These are phyloP conservation scores for Trichoderma semiorbis DNA, from an alignment of 2,329 filamentous ascomycete genomes.

Conservation along the genomic window DNA sequence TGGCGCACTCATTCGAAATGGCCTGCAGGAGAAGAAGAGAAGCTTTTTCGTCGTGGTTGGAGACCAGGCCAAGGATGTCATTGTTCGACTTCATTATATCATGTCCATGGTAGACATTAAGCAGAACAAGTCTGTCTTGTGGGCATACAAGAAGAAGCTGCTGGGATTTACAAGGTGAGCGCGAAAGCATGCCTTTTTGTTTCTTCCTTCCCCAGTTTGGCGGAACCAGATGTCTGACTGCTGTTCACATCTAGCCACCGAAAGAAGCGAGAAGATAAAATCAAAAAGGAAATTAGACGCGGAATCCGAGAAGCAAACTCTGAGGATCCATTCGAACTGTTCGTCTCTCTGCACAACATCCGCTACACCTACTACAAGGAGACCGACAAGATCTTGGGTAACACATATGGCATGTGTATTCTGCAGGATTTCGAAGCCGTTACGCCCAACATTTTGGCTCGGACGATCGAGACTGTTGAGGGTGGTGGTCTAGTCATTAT, in stretches of 20 bases:
- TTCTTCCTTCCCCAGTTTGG: background rate
- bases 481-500: constrained; percentile 89
- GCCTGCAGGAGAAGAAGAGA: constrained; percentile 90
- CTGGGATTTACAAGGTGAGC: constrained; percentile 77
- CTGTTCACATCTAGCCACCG: constrained; percentile 55
- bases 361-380: constrained; percentile 99
- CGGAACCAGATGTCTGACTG: background rate
- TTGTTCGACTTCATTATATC: constrained; percentile 89
- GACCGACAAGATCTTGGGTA: constrained; percentile 96
- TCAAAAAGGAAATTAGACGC: constrained; percentile 96
- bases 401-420: constrained; percentile 98
- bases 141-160: constrained; percentile 98
- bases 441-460: constrained; percentile 91
- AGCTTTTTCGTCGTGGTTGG: constrained; percentile 98
- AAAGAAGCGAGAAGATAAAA: constrained; percentile 97
- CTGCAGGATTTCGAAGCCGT: constrained; percentile 97
- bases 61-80: constrained; percentile 88
- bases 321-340: constrained; percentile 95
- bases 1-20: constrained; percentile 86
- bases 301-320: constrained; percentile 88
- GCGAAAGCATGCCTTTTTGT: background rate
- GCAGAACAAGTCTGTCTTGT: constrained; percentile 86
- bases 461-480: constrained; percentile 96
- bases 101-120: constrained; percentile 87
- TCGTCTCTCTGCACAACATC: constrained; percentile 93